phyloP scores from a whole-genome alignment of 495 filamentous ascomycete species.

The Penicillium bialowiezense region DNA sequence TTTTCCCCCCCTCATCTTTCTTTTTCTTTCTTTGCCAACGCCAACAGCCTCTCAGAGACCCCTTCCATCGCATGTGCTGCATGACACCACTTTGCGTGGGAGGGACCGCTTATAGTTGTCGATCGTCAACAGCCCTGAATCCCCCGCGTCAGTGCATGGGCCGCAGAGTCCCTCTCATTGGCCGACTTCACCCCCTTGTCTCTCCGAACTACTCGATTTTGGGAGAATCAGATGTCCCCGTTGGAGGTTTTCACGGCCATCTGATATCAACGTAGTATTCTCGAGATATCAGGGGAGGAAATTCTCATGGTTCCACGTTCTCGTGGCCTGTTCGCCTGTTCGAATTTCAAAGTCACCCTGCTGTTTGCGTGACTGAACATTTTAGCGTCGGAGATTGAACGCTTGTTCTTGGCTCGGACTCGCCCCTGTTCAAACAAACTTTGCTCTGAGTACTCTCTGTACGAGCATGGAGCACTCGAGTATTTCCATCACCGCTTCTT shows the following conservation, averaged over 20 bases:
- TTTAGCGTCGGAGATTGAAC: too few relatives aligned
- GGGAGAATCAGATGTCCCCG: not conserved
- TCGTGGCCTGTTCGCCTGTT: too few relatives aligned
- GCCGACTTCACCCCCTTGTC: not conserved
- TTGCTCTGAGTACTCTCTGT: too few relatives aligned
- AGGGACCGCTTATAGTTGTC: not conserved
- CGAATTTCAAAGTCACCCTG: too few relatives aligned
- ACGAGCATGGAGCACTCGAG: too few relatives aligned
- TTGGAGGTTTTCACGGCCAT: not conserved
- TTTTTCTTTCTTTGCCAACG: not conserved
- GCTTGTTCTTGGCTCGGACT: too few relatives aligned
- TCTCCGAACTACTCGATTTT: not conserved
- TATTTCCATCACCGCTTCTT: too few relatives aligned
- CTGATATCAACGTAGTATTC: not conserved
- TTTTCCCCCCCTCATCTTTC: too few relatives aligned
- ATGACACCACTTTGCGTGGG: not conserved
- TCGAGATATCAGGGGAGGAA: too few relatives aligned
- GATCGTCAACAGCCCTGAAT: conserved; percentile 1
- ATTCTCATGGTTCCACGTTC: too few relatives aligned
- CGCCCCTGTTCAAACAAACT: too few relatives aligned
- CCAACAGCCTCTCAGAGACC: not conserved
- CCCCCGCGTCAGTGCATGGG: conserved; percentile 7
- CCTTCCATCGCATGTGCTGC: conserved; percentile 1
- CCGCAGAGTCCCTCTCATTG: conserved; percentile 1
- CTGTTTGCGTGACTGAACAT: too few relatives aligned